Percentiles rank a stretch among this genome's conserved stretches.
These are phyloP conservation scores for Geum urbanum DNA, from an alignment of 306 rosid species.

Conservation along the genomic window DNA sequence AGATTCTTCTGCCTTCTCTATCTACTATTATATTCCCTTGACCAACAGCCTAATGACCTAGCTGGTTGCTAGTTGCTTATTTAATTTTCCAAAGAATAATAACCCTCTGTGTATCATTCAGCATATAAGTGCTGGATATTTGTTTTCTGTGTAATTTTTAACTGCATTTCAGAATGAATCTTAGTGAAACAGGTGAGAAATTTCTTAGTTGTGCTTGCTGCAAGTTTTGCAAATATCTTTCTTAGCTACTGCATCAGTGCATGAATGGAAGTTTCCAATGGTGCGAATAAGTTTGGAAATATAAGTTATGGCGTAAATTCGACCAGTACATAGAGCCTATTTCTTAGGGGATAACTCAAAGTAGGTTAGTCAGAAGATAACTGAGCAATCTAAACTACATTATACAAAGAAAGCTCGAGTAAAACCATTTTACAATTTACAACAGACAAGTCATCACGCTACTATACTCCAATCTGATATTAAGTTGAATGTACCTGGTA, in stretches of 20 bases:
- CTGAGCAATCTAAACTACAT: neutral
- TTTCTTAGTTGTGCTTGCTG: neutral
- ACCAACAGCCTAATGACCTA: neutral
- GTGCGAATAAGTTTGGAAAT: neutral
- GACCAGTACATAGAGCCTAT: neutral
- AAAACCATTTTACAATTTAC: conserved; percentile 1
- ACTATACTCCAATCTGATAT: neutral
- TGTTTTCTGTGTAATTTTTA: neutral
- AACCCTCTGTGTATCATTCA: neutral
- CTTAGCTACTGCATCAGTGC: too few relatives aligned
- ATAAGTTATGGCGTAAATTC: neutral
- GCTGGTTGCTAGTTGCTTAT: neutral
- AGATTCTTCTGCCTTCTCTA: conserved; percentile 4
- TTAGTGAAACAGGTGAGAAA: neutral
- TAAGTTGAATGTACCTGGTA: neutral
- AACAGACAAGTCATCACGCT: neutral
- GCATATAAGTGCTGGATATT: neutral
- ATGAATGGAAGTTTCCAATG: too few relatives aligned
- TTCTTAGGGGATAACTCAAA: neutral
- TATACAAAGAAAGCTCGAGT: neutral
- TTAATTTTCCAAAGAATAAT: neutral
- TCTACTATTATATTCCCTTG: neutral
- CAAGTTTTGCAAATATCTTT: neutral
- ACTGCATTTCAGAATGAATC: neutral
- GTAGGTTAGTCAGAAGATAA: neutral